These are phyloP conservation scores for Cutaneotrichosporon cutaneum DNA, from an alignment of 1,284 basidiomycete species.

Conservation along the genomic window DNA sequence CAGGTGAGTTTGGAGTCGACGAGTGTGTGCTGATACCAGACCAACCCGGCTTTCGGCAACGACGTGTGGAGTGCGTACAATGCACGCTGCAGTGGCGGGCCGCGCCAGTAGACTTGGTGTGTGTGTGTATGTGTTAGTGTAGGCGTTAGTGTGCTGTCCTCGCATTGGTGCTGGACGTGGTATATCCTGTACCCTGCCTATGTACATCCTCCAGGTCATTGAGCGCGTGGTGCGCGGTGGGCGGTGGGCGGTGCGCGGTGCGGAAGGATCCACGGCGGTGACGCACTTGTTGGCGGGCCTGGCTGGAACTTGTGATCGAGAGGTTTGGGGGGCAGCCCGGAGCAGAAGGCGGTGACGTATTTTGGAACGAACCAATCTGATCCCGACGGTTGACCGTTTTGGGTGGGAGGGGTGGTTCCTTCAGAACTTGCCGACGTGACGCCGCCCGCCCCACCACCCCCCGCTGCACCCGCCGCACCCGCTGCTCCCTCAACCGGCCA, in stretches of 20 bases:
- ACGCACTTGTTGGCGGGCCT: too few species aligned
- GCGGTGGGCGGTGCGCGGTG: too few species aligned
- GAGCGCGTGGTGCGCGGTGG: too few species aligned
- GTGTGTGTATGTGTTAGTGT: not conserved
- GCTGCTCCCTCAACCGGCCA: not conserved
- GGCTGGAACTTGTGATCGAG: too few species aligned
- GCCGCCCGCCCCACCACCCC: not conserved
- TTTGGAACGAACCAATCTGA: not conserved
- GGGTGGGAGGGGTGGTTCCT: not conserved
- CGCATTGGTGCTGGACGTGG: not conserved
- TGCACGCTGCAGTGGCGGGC: conserved; percentile 5
- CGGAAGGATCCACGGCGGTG: too few species aligned
- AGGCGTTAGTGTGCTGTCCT: not conserved
- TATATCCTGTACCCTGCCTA: not conserved
- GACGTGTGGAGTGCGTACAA: conserved; percentile 20
- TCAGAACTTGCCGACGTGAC: too few species aligned
- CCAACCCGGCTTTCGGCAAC: conserved; percentile 16
- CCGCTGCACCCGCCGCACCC: not conserved
- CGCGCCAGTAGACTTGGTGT: conserved; percentile 4
- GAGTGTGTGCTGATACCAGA: conserved; percentile 7
- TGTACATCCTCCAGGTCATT: not conserved
- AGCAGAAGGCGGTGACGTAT: not conserved
- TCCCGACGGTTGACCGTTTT: not conserved
- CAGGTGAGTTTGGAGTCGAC: not conserved
- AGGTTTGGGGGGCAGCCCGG: too few species aligned